These are phyloP conservation scores for Rhytidhysteron rufulum DNA, from an alignment of 2,329 filamentous ascomycete genomes.

Conservation along the genomic window DNA sequence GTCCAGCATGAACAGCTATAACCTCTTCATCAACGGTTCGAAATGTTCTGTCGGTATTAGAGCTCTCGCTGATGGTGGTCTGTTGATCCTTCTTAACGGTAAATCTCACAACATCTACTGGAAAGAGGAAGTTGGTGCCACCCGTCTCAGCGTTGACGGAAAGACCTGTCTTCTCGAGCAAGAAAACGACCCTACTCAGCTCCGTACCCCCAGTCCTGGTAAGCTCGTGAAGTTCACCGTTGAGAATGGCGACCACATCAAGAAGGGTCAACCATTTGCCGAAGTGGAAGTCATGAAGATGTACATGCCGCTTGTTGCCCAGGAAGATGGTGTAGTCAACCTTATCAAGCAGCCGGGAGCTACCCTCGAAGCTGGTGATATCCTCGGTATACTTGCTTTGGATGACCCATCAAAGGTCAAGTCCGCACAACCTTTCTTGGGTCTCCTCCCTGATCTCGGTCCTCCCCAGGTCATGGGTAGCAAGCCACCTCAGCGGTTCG, in stretches of 20 bases:
- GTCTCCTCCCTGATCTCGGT: conserved; percentile 82
- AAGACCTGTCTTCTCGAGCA: conserved; percentile 98
- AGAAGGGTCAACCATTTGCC: conserved; percentile 86
- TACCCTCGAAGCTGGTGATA: conserved; percentile 96
- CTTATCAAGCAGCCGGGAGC: conserved; percentile 98
- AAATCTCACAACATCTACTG: conserved; percentile 98
- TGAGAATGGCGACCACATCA: conserved; percentile 90
- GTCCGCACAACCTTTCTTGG: conserved; percentile 90
- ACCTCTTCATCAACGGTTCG: conserved; percentile 97
- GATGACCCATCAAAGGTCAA: conserved; percentile 96
- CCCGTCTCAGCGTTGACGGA: conserved; percentile 91
- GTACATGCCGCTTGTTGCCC: conserved; percentile 97
- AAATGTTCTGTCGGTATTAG: conserved; percentile 92
- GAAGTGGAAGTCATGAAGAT: conserved; percentile 99
- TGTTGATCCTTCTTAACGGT: conserved; percentile 84
- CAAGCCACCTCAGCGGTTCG: conserved; percentile 88
- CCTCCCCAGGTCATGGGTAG: conserved; percentile 81
- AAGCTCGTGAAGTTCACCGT: conserved; percentile 98
- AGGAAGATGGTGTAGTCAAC: conserved; percentile 94
- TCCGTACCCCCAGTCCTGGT: conserved; percentile 89
- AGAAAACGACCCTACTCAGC: conserved; percentile 97
- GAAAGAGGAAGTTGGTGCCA: conserved; percentile 97
- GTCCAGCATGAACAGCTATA: conserved; percentile 89
- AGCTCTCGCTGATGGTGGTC: conserved; percentile 86
- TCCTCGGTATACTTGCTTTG: conserved; percentile 91